phyloP scores from a whole-genome alignment of 2,329 filamentous ascomycete genomes.

The Epichloe sp. region DNA sequence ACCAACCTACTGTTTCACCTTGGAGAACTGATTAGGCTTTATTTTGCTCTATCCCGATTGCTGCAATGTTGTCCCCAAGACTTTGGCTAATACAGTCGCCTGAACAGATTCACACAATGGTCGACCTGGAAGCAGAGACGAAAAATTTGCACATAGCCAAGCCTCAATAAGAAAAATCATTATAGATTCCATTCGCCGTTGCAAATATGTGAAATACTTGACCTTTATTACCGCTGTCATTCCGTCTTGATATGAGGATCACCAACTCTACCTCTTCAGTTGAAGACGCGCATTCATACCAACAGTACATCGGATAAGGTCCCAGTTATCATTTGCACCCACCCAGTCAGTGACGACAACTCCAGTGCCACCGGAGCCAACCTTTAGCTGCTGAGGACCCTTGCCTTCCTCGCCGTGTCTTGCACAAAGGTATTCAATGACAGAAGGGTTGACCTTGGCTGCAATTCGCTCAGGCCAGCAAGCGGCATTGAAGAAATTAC shows the following conservation, averaged over 20 bases:
- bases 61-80: neutral
- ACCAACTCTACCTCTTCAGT: slow-evolving; percentile 24
- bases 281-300: slow-evolving; percentile 72
- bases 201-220: neutral
- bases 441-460: slow-evolving; percentile 69
- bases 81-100: neutral
- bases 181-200: neutral
- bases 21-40: slow-evolving; percentile 43
- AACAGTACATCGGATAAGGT: slow-evolving; percentile 73
- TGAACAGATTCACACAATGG: neutral
- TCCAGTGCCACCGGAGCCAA: slow-evolving; percentile 67
- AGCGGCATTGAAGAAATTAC: slow-evolving; percentile 83
- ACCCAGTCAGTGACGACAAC: slow-evolving; percentile 93
- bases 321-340: slow-evolving; percentile 77
- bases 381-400: slow-evolving; percentile 34
- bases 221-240: neutral
- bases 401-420: slow-evolving; percentile 39
- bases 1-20: slow-evolving; percentile 33
- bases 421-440: slow-evolving; percentile 48
- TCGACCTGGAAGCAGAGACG: no score
- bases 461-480: slow-evolving; percentile 95
- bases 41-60: neutral
- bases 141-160: neutral
- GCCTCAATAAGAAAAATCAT: neutral
- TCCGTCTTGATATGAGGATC: neutral